Base-by-base conservation (phyloP, 1,139 yeast genomes). In the Pichia sp. region DNA sequence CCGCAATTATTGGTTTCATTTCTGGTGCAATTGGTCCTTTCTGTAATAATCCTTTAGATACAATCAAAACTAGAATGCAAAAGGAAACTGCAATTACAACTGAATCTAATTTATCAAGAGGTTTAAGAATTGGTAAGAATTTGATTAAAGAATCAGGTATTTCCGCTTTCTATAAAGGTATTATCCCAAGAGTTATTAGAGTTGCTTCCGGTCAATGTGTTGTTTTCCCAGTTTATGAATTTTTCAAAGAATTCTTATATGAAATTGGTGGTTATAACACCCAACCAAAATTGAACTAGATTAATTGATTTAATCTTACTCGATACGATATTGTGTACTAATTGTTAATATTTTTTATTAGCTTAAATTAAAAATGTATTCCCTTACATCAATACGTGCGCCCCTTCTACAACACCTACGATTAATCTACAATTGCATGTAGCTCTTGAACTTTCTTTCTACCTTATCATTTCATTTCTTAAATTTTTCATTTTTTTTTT, bases 141-240 rank as follows among this genome's bases (percentile, higher is more conserved):
- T 74, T 91, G 62, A 68, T 89, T 53, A 81, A 79, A 60, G 95
- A 86, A 68, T 96, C 89, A 65, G 98, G 96, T 52, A 66, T 79
- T 50, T 71, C 72, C 47, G 95, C 96, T 17, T 74, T 88, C 55
- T 89, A 91, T 70, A 85, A 89, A 66, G 98, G 98, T 68, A 91
- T 91, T 60, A 88, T 96, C 31, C 98, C 98, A 55, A 83, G 98
- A 71, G 91, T 91, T 55, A 88, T 91, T 95, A 83, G 98, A 68
- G 98, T 91, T 43, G 98, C 98, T 15, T 97, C 98, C 20, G 98
- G 98, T 49, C 98, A 91, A 67, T 96, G 97, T 43, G 97, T 91
- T 44, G 93, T 96, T 17, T 91, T 91, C 67, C 91, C 97, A 7
- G 95, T 91, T 37, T 91, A 91, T 65, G 98, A 91, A 66, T 82